These are phyloP conservation scores for Leccinum fuscescens DNA, from an alignment of 1,284 basidiomycete genomes.

Conservation along the genomic window DNA sequence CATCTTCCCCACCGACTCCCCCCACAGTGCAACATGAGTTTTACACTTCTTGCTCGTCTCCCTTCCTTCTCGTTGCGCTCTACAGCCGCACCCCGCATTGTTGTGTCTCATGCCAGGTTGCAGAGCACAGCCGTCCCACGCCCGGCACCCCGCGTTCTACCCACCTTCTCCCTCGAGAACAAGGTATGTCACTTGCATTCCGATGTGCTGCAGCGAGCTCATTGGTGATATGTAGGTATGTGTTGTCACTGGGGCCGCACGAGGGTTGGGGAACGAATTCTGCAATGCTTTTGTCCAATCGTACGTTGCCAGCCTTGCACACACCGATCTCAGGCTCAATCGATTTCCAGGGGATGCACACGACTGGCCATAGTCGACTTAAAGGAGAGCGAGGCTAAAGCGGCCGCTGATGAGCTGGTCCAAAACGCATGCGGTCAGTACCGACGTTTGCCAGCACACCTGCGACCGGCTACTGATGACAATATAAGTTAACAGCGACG, in stretches of 20 bases:
- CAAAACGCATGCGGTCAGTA: constrained; percentile 51
- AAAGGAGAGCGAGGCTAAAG: constrained; percentile 67
- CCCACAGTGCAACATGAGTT: constrained; percentile 23
- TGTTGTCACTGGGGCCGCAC: constrained; percentile 91
- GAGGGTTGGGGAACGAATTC: constrained; percentile 87
- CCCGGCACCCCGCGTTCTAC: constrained; percentile 40
- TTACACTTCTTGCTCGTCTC: constrained; percentile 26
- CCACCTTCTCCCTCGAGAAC: constrained; percentile 65
- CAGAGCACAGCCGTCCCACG: constrained; percentile 24
- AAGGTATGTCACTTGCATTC: constrained; percentile 45
- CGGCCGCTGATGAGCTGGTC: constrained; percentile 74
- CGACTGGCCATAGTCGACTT: constrained; percentile 84
- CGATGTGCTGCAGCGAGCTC: background rate
- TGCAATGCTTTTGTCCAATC: constrained; percentile 87
- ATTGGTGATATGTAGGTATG: constrained; percentile 60
- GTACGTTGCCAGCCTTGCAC: constrained; percentile 42
- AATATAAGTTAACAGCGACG: constrained; percentile 56
- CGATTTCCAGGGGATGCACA: constrained; percentile 66
- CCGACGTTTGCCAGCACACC: constrained; percentile 8
- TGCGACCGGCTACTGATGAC: constrained; percentile 35
- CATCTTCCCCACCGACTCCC: constrained; percentile 12
- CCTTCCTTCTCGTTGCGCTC: constrained; percentile 20
- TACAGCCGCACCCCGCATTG: constrained; percentile 10
- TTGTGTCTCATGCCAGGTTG: constrained; percentile 20
- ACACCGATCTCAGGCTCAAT: background rate